phyloP scores from a whole-genome alignment of 768 basidiomycete species.

The Suillus sp. region DNA sequence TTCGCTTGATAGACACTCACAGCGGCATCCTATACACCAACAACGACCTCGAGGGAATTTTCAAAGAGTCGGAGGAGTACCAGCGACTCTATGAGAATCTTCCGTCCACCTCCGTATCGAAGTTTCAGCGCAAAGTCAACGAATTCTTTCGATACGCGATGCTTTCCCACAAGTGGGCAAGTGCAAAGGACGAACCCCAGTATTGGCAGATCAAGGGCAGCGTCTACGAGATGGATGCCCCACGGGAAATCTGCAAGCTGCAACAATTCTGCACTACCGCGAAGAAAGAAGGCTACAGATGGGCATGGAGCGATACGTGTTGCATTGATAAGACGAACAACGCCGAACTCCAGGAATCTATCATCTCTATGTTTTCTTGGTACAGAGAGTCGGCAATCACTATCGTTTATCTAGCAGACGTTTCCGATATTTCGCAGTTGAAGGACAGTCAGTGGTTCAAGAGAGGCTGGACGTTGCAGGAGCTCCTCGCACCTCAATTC shows the following conservation, averaged over 20 bases:
- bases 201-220: slow-evolving; percentile 15
- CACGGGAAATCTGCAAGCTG: slow-evolving; percentile 20
- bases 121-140: slow-evolving; percentile 9
- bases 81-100: slow-evolving; percentile 3
- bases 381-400: slow-evolving; percentile 29
- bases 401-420: slow-evolving; percentile 31
- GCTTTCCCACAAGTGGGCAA: slow-evolving; percentile 18
- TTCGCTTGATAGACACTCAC: slow-evolving; percentile 8
- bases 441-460: slow-evolving; percentile 34
- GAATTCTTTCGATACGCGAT: slow-evolving; percentile 16
- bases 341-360: slow-evolving; percentile 30
- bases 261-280: slow-evolving; percentile 33
- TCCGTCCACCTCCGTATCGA: background rate
- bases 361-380: slow-evolving; percentile 34
- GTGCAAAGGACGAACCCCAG: slow-evolving; percentile 15
- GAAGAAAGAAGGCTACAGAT: slow-evolving; percentile 33
- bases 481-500: slow-evolving; percentile 28
- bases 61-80: slow-evolving; percentile 7
- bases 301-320: slow-evolving; percentile 34
- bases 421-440: slow-evolving; percentile 27
- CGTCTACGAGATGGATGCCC: slow-evolving; percentile 16
- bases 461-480: slow-evolving; percentile 24
- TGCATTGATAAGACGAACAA: slow-evolving; percentile 29
- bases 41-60: slow-evolving; percentile 6
- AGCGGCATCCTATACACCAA: slow-evolving; percentile 2